These are phyloP conservation scores for Cornus florida DNA, from an alignment of 148 eudicot genomes.

Conservation along the genomic window DNA sequence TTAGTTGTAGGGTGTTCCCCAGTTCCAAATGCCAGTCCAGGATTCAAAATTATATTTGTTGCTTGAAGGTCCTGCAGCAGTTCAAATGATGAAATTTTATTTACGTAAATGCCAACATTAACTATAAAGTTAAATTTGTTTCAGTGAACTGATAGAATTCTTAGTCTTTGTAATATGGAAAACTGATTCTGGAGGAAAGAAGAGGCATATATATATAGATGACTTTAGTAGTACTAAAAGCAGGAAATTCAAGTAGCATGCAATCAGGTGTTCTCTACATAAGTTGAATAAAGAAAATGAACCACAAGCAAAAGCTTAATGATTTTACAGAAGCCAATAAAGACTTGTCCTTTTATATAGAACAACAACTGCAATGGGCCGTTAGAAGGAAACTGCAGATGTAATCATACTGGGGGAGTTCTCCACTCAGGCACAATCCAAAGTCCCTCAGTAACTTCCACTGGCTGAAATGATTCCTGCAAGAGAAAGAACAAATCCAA, in stretches of 20 bases:
- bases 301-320: background rate
- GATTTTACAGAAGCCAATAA: background rate
- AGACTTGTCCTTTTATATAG: background rate
- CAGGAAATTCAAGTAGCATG: constrained; percentile 5
- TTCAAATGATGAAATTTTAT: constrained; percentile 4
- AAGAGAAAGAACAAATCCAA: background rate
- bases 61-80: constrained; percentile 69
- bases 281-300: background rate
- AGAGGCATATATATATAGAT: background rate
- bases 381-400: constrained; percentile 7
- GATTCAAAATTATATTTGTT: constrained; percentile 71
- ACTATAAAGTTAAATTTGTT: too few species aligned
- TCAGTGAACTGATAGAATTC: background rate
- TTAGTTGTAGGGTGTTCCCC: constrained; percentile 98
- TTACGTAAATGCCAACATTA: background rate
- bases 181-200: background rate
- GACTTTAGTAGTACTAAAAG: background rate
- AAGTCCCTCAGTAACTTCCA: constrained; percentile 76
- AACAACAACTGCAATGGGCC: background rate
- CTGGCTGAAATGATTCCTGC: constrained; percentile 92
- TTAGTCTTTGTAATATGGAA: background rate
- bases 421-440: constrained; percentile 99
- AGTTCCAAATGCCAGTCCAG: constrained; percentile 93
- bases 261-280: background rate
- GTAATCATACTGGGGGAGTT: constrained; percentile 68